These are phyloP conservation scores for Aspergillus diversus DNA, from an alignment of 495 filamentous ascomycete genomes.

Conservation along the genomic window DNA sequence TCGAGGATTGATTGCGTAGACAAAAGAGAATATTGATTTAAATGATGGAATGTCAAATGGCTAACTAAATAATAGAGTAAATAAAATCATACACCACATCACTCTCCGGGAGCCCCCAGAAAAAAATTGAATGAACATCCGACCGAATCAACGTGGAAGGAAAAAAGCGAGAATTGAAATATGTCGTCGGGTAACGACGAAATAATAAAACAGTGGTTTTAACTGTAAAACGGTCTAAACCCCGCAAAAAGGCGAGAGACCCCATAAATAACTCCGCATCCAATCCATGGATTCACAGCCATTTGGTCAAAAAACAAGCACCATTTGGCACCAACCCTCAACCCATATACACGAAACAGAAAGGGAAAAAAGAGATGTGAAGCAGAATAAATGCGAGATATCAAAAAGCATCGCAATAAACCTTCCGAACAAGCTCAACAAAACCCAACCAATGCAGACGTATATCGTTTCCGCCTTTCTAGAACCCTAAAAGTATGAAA, in stretches of 20 bases:
- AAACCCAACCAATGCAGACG: slow-evolving; percentile 56
- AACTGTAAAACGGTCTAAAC: slow-evolving; percentile 42
- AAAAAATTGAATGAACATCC: slow-evolving; percentile 21
- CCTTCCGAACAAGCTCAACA: slow-evolving; percentile 45
- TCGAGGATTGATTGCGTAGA: slow-evolving; percentile 24
- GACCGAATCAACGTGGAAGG: slow-evolving; percentile 31
- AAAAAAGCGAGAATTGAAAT: slow-evolving; percentile 22
- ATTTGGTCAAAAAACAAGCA: slow-evolving; percentile 41
- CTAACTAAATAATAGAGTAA: slow-evolving; percentile 18
- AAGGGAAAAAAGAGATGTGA: slow-evolving; percentile 35
- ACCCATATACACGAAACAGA: slow-evolving; percentile 49
- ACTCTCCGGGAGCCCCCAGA: slow-evolving; percentile 35
- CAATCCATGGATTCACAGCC: slow-evolving; percentile 48
- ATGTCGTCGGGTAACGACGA: slow-evolving; percentile 25
- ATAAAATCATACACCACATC: slow-evolving; percentile 37
- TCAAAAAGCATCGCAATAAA: slow-evolving; percentile 29
- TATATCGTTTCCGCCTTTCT: slow-evolving; percentile 60
- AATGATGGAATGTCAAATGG: slow-evolving; percentile 30
- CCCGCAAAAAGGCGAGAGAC: slow-evolving; percentile 39
- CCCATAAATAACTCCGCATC: slow-evolving; percentile 48
- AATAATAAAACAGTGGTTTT: slow-evolving; percentile 32
- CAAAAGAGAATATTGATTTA: slow-evolving; percentile 28
- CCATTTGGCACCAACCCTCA: slow-evolving; percentile 40
- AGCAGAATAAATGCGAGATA: slow-evolving; percentile 3
- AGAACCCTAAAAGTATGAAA: slow-evolving; percentile 48